Conservation (phyloP, 2,329 filamentous ascomycete species). For the Calcarisporium arbuscula region DNA sequence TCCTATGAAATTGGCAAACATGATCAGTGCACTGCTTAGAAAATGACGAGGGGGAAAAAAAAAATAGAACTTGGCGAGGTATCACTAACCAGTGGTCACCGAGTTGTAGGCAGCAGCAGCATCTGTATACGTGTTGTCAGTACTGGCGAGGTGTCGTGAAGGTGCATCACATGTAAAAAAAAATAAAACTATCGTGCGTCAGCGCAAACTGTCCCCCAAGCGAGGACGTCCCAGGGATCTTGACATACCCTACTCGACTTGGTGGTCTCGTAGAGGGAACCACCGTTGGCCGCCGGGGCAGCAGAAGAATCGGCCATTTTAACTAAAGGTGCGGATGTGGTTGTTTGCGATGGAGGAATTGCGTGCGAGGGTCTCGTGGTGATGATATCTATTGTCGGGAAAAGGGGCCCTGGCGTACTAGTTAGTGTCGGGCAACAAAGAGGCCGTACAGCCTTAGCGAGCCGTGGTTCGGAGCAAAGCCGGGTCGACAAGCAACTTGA, state of each 20-base stretch:
- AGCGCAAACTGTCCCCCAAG: constrained; percentile 9
- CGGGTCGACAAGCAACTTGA: no score
- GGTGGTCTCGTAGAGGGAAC: constrained; percentile 36
- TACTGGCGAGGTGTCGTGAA: constrained; percentile 9
- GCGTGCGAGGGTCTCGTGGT: constrained; percentile 5
- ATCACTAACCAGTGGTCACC: constrained; percentile 44
- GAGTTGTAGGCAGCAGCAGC: constrained; percentile 42
- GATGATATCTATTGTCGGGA: no score
- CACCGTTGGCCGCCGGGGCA: constrained; percentile 36
- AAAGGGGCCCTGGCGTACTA: no score
- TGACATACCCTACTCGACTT: constrained; percentile 49
- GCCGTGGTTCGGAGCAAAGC: no score
- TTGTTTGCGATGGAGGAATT: constrained; percentile 6
- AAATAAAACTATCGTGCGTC: constrained; percentile 12
- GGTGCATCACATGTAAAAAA: constrained; percentile 1
- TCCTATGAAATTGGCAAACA: constrained; percentile 29
- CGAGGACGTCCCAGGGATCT: constrained; percentile 6
- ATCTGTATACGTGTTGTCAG: constrained; percentile 34
- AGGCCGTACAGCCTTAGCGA: no score
- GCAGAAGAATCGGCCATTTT: constrained; percentile 27
- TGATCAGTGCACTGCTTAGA: constrained; percentile 1
- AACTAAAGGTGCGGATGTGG: no score
- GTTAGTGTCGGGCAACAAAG: no score
- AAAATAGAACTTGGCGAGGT: constrained; percentile 14
- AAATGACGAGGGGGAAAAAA: constrained; percentile 4